Base-by-base conservation (phyloP, 805 yeast species). In the Sugiyamaella lignohabitans region DNA sequence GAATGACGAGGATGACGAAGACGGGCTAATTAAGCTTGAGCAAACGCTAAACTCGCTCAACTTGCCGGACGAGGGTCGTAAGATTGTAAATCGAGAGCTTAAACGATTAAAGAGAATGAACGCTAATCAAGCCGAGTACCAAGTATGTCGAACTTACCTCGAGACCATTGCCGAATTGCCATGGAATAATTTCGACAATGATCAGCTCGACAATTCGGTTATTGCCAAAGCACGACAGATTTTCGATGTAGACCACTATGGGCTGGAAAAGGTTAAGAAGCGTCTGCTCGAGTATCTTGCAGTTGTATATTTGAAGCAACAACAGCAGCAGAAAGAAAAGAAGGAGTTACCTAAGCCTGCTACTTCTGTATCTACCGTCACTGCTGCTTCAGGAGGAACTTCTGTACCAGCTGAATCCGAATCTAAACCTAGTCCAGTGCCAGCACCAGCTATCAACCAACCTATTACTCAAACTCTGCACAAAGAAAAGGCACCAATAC, bases 211-310 rank as follows among this genome's bases (percentile, higher is more conserved):
- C 41, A 40, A 42, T 2, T 57, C 50, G 18, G 77, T 82, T 53
- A 61, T 86, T 16, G 60, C 58, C 1, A 62, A 60, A 11, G 87
- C 91, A 0, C 70, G 74, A 48, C 57, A 63, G n/a, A 74, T 74
- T 43, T 70, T 86, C 21, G 85, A 86, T 54, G 66, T 69, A n/a
- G 95, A 86, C 57, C 95, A 86, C 59, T 83, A 78, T 59, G 95
- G 95, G 0, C 72, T 86, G 56, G 75, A 76, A 38, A 75, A 76
- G 50, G 91, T 84, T 40, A 87, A 87, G 62, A 80, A 75, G 53
- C 70, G 96, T 42, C 71, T 87, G 34, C 61, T 87, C 19, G 94
- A 87, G 61, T 86, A 87, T 60, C 68, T 87, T 24, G 87, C 93
- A 3, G 88, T 87, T 4, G 65, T 86, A 52, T 83, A 84, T 51